Evolutionary conservation across 345 rosid genomes (phyloP).

Genomic region (Brassica nigra): DNA sequence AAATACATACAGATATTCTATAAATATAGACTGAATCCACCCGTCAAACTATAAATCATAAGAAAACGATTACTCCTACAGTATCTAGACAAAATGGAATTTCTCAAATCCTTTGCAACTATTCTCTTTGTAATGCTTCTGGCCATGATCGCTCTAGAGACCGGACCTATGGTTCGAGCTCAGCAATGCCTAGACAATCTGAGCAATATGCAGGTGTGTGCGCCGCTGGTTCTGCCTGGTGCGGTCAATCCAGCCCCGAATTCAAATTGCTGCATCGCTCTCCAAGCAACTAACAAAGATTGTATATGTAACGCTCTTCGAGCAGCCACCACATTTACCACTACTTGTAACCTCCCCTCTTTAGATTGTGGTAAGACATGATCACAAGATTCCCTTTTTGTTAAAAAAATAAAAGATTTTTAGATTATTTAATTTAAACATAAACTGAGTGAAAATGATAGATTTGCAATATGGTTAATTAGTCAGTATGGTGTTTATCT

Average conservation of each 20-base stretch:
- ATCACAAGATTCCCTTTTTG: background rate
- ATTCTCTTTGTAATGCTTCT: conserved; percentile 26
- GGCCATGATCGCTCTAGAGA: conserved; percentile 3
- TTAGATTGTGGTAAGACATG: conserved; percentile 35
- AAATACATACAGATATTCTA: background rate
- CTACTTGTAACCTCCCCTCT: conserved; percentile 40
- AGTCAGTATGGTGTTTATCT: background rate
- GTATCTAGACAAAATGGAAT: conserved; percentile 11
- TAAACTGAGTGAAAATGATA: background rate
- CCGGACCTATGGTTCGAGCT: conserved; percentile 18
- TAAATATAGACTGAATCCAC: conserved; percentile 29
- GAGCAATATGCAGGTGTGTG: conserved; percentile 32
- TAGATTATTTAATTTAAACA: background rate
- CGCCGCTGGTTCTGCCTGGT: conserved; percentile 36
- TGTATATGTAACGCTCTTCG: conserved; percentile 40
- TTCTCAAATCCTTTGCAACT: conserved; percentile 23
- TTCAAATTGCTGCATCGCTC: conserved; percentile 36
- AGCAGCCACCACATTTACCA: conserved; percentile 35
- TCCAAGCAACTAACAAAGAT: conserved; percentile 31
- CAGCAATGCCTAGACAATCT: conserved; percentile 24
- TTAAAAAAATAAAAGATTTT: background rate
- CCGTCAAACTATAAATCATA: background rate
- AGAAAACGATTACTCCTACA: background rate
- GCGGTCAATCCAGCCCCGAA: conserved; percentile 22
- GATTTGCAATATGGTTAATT: background rate